These are phyloP conservation scores for Cymbidium sinense DNA, from an alignment of 106 monocot species.

Conservation along the genomic window DNA sequence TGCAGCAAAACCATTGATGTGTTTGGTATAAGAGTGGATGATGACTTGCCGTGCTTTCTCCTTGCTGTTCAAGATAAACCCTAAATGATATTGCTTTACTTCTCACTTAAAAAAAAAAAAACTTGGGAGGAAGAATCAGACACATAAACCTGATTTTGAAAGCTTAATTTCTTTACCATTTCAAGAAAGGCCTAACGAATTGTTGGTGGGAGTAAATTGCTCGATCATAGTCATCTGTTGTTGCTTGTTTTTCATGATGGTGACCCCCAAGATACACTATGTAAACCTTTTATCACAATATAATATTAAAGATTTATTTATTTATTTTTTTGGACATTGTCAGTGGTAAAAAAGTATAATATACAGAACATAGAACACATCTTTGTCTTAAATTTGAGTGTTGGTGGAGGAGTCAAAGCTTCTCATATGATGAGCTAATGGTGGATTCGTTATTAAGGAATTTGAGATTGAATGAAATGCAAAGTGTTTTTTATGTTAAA, in stretches of 20 bases:
- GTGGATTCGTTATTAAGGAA: too few species aligned
- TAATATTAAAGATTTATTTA: background rate
- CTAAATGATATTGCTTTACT: too few species aligned
- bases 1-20: slow-evolving; percentile 78
- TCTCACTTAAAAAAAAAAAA: too few species aligned
- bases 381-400: background rate
- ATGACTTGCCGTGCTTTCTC: slow-evolving; percentile 39
- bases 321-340: background rate
- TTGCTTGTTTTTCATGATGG: slow-evolving; percentile 27
- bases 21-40: slow-evolving; percentile 56
- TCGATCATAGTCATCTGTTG: slow-evolving; percentile 13
- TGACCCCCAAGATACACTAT: slow-evolving; percentile 67
- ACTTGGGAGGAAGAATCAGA: background rate
- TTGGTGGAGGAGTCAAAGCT: too few species aligned
- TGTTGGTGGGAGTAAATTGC: slow-evolving; percentile 30
- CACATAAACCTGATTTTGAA: background rate
- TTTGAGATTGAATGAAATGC: too few species aligned
- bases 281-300: slow-evolving; percentile 27
- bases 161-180: slow-evolving; percentile 20
- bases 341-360: too few species aligned
- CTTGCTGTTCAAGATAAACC: slow-evolving; percentile 22
- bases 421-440: too few species aligned
- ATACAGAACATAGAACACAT: background rate
- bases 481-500: too few species aligned
- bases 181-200: slow-evolving; percentile 33